These are phyloP conservation scores for Pythium rishiriense DNA, from an alignment of 352 stramenopile genomes.

Conservation along the genomic window DNA sequence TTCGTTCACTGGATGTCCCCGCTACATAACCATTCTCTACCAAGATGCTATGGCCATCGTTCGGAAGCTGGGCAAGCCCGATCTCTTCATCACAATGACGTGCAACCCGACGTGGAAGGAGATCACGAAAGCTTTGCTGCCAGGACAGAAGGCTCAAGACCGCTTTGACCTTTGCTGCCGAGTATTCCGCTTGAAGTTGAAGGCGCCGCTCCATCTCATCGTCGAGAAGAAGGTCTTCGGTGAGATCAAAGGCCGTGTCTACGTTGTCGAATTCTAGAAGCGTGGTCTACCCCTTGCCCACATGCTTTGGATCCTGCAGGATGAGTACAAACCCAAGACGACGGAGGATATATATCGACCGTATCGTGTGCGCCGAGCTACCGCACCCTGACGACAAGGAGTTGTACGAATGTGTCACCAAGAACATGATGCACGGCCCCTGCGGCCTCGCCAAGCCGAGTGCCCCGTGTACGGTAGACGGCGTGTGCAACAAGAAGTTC, in stretches of 20 bases:
- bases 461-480: conserved; percentile 9
- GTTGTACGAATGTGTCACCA: conserved; percentile 1
- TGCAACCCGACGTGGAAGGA: conserved; percentile 49
- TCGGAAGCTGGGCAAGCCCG: conserved; percentile 31
- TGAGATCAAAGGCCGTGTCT: conserved; percentile 14
- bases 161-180: conserved; percentile 27
- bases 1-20: conserved; percentile 12
- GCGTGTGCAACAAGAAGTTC: conserved; percentile 10
- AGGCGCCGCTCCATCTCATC: conserved; percentile 16
- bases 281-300: conserved; percentile 40
- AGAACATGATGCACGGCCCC: conserved; percentile 13
- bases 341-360: conserved; percentile 10
- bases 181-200: conserved; percentile 30
- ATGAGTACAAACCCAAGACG: conserved; percentile 20
- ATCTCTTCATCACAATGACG: conserved; percentile 58
- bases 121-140: conserved; percentile 28
- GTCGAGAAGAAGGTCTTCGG: conserved; percentile 32
- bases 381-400: not conserved
- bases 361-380: conserved; percentile 15
- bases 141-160: conserved; percentile 16
- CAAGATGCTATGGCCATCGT: conserved; percentile 48
- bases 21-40: conserved; percentile 30
- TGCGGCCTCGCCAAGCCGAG: not conserved
- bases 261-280: conserved; percentile 51
- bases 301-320: conserved; percentile 36